Conservation (phyloP, 2,329 filamentous ascomycete species). For the Penicillium sp. region DNA sequence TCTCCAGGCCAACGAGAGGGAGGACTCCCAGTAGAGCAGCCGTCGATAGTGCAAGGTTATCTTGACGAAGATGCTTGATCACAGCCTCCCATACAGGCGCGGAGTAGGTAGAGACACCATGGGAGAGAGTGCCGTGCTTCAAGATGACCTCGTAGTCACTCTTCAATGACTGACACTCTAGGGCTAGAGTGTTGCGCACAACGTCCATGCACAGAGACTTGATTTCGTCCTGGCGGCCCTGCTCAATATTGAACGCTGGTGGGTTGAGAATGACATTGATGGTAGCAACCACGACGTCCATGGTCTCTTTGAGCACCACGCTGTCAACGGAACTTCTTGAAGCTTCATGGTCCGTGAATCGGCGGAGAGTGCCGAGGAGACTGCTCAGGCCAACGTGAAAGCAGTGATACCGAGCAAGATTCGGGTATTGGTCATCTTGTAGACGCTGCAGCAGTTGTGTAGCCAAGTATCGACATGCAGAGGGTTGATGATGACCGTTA, state of each 20-base stretch:
- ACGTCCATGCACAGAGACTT: conserved; percentile 66
- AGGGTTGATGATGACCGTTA: conserved; percentile 74
- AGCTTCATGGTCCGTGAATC: conserved; percentile 55
- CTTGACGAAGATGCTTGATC: conserved; percentile 69
- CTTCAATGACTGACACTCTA: conserved; percentile 74
- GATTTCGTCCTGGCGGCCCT: conserved; percentile 59
- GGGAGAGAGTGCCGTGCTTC: conserved; percentile 65
- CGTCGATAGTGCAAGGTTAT: conserved; percentile 74
- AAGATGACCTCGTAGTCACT: conserved; percentile 72
- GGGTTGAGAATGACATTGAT: conserved; percentile 65
- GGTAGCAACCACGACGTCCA: conserved; percentile 54
- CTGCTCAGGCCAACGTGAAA: conserved; percentile 53
- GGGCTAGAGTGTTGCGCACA: conserved; percentile 68
- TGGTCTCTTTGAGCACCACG: conserved; percentile 55
- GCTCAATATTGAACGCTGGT: conserved; percentile 56
- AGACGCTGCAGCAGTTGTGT: conserved; percentile 72
- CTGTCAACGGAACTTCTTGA: conserved; percentile 54
- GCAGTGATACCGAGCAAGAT: conserved; percentile 53
- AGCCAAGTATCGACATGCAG: conserved; percentile 79
- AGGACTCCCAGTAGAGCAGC: conserved; percentile 74
- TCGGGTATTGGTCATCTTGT: conserved; percentile 49
- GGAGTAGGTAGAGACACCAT: conserved; percentile 72
- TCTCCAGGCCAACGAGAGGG: conserved; percentile 76
- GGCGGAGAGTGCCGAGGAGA: conserved; percentile 53
- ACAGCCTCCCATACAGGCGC: conserved; percentile 80